phyloP scores from a whole-genome alignment of 805 yeast species.

The Danielozyma ontarioensis region DNA sequence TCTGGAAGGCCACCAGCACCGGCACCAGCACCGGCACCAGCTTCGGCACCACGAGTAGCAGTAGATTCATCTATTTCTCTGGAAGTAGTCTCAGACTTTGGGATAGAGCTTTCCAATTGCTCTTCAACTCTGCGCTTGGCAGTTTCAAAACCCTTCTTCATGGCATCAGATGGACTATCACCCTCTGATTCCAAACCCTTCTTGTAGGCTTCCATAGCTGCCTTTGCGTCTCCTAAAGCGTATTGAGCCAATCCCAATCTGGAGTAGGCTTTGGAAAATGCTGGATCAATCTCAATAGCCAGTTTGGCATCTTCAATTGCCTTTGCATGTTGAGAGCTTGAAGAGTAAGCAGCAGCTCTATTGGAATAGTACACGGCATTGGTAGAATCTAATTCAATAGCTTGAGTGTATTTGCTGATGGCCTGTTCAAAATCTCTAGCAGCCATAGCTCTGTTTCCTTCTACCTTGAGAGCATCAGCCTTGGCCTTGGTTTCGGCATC shows the following conservation, averaged over 20 bases:
- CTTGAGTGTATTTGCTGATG: conserved; percentile 71
- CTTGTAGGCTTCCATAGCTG: conserved; percentile 85
- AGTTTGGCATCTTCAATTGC: conserved; percentile 81
- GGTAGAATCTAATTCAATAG: conserved; percentile 61
- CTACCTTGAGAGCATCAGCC: conserved; percentile 81
- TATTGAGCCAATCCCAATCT: conserved; percentile 91
- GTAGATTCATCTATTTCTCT: conserved; percentile 20
- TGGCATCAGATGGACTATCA: conserved; percentile 74
- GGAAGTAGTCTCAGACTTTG: conserved; percentile 25
- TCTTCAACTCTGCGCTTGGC: conserved; percentile 85
- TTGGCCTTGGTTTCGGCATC: conserved; percentile 54
- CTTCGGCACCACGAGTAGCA: conserved; percentile 21
- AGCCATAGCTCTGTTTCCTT: conserved; percentile 90
- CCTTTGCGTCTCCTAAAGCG: conserved; percentile 91
- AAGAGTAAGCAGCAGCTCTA: conserved; percentile 95
- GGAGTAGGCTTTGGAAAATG: conserved; percentile 88
- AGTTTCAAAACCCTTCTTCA: conserved; percentile 90
- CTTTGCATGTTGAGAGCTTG: conserved; percentile 62
- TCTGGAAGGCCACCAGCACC: conserved; percentile 67
- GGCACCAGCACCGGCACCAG: conserved; percentile 36
- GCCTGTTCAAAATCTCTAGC: conserved; percentile 66
- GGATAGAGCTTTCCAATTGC: conserved; percentile 45
- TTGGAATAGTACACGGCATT: conserved; percentile 87
- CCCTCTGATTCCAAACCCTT: conserved; percentile 87
- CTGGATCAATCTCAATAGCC: conserved; percentile 74